Evolutionary conservation across 164 flowering plant species (phyloP).

Genomic region (Vitis rotundifolia): DNA sequence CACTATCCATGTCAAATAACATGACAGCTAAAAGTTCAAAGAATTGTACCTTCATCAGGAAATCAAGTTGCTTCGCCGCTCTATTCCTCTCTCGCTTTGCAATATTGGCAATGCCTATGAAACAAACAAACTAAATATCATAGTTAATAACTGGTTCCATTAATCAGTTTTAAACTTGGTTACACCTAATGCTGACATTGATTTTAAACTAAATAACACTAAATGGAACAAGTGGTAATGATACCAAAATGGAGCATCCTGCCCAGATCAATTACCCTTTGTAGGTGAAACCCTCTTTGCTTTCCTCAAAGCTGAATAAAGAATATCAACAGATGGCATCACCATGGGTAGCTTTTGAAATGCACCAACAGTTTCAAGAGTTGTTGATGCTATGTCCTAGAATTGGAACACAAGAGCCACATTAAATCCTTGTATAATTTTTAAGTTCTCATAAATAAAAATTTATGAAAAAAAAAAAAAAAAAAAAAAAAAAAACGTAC

Average conservation of each 20-base stretch:
- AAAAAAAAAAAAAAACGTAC: too few species aligned
- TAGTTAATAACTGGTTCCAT: slow-evolving; percentile 12
- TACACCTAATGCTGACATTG: too few species aligned
- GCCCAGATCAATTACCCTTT: slow-evolving; percentile 50
- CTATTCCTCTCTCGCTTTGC: slow-evolving; percentile 94
- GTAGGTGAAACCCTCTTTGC: slow-evolving; percentile 77
- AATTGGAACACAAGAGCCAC: slow-evolving; percentile 3
- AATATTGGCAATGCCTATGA: slow-evolving; percentile 79
- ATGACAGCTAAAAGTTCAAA: not conserved
- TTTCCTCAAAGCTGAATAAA: slow-evolving; percentile 76
- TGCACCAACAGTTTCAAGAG: slow-evolving; percentile 70
- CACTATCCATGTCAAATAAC: not conserved
- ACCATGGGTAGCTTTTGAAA: slow-evolving; percentile 98
- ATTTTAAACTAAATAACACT: too few species aligned
- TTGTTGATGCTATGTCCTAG: slow-evolving; percentile 39
- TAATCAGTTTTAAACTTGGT: slow-evolving; percentile 9
- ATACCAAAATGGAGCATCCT: not conserved
- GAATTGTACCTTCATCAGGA: slow-evolving; percentile 76
- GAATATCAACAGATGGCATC: slow-evolving; percentile 83
- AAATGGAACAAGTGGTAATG: too few species aligned
- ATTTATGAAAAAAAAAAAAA: too few species aligned
- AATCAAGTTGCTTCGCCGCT: slow-evolving; percentile 95
- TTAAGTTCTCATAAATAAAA: too few species aligned
- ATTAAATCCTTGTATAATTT: not conserved
- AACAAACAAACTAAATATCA: slow-evolving; percentile 22